Evolutionary conservation across 371 early-diverging fungal genomes (phyloP), one percentile per base, ranked within the genome.

Genomic region (Dichotomocladium elegans): DNA sequence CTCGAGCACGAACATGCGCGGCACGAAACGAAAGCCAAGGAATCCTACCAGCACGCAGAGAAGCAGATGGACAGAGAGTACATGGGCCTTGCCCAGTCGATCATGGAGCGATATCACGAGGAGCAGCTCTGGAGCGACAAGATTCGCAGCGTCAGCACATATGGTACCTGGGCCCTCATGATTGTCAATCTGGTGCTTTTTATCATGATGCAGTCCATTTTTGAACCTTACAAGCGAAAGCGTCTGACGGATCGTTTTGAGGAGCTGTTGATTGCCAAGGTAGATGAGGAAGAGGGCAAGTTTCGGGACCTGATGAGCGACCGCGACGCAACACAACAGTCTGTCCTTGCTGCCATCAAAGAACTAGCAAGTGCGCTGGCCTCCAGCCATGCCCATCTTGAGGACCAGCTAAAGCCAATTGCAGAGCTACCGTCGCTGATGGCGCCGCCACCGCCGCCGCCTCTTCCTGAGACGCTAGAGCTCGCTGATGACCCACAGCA

Each of bases 101-200:
- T 92, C 30, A 83, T 86, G 72, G 81, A 84, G 41, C 67, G 92
- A 14, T 93, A 91, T 58, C 90, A 91, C 49, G 92, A 91, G 60
- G 98, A 97, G 55, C 96, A 96, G 64, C 77, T 95, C n/a, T 97
- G 93, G 90, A 90, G 91, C 53, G 98, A 97, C 79, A 95, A 97
- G 75, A 95, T 97, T 45, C 88, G 96, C 8, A 81, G 85, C 17
- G 88, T 90, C 3, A 87, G 86, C 55, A 95, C 94, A 0, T 91
- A 91, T 41, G 89, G 89, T 28, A 92, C 92, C 0, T 87, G 89
- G 86, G 87, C 90, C 1, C 76, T 93, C 14, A 80, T 93, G 69
- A 70, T 70, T 2, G 67, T 88, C 52, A 91, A 93, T 58, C 61
- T 90, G 26, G 21, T 87, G 22, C 68, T 88, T n/a, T 82, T 92